Evolutionary conservation across 768 basidiomycete genomes (phyloP).

Genomic region (Chlorophyllum brunneum): DNA sequence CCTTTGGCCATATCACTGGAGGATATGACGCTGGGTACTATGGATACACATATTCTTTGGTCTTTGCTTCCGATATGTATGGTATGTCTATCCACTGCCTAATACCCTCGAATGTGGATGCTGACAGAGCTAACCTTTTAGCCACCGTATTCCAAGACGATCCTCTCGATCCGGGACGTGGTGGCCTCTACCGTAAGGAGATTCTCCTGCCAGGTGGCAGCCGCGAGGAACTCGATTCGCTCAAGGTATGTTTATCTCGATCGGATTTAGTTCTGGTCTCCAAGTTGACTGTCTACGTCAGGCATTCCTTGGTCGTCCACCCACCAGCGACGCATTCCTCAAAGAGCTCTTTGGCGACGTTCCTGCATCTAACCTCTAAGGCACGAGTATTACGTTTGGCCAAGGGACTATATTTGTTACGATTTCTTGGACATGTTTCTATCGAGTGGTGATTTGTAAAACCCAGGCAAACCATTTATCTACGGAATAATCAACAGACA

Average conservation of each 20-base stretch:
- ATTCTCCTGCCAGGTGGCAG: slow-evolving; percentile 75
- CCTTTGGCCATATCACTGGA: slow-evolving; percentile 75
- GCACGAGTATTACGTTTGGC: no score
- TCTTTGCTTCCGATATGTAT: slow-evolving; percentile 60
- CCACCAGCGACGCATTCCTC: slow-evolving; percentile 74
- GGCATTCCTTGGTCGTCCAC: slow-evolving; percentile 76
- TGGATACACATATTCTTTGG: slow-evolving; percentile 72
- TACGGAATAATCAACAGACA: no score
- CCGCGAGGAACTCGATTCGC: slow-evolving; percentile 75
- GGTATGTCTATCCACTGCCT: slow-evolving; percentile 20
- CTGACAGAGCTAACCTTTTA: slow-evolving; percentile 15
- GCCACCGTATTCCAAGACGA: slow-evolving; percentile 78
- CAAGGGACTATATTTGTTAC: no score
- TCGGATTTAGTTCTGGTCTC: neutral
- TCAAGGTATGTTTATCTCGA: slow-evolving; percentile 46
- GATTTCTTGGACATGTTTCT: no score
- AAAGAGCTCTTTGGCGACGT: slow-evolving; percentile 55
- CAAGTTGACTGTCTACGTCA: slow-evolving; percentile 21
- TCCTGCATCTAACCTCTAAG: slow-evolving; percentile 32
- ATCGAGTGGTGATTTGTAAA: no score
- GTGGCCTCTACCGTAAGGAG: slow-evolving; percentile 67
- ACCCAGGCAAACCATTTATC: no score
- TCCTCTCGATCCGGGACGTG: slow-evolving; percentile 66
- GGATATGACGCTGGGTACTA: slow-evolving; percentile 73
- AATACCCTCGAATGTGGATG: neutral